Evolutionary conservation across 768 basidiomycete genomes (phyloP), one percentile per base, ranked within the genome.

Genomic region (Cystofilobasidium ferigula): DNA sequence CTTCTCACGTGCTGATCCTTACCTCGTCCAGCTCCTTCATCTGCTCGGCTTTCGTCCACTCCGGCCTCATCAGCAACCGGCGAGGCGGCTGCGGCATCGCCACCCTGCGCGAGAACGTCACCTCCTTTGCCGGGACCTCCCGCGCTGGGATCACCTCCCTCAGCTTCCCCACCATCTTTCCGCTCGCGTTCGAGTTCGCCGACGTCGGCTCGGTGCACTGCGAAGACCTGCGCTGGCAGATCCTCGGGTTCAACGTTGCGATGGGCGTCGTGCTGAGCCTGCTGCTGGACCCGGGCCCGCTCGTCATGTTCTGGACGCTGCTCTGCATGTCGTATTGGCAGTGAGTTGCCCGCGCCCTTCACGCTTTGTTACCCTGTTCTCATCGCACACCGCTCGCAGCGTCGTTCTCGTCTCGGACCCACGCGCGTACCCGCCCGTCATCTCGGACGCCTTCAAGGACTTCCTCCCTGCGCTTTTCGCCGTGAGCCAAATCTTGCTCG

Each of bases 391-490:
- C 20, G 3, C 4, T 9, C 7, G 18, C 28, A 54, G 51, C 70
- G 79, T 89, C 62, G 78, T 82, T 0, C 81, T 92, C 45, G 89
- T 89, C 71, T 86, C 86, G 12, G 85, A 90, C 71, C 86, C 86
- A 8, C 81, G 77, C 54, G 79, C 78, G 1, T 79, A 79, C 8
- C 86, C 87, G 40, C 88, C 90, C 7, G 80, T 81, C 32, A 75
- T 91, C 63, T 83, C 86, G 63, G 77, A 79, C n/a, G 87, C 83
- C 8, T 89, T 92, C 69, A 82, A 81, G 35, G 81, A 82, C 7
- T 92, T 92, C 77, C 79, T 92, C 12, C 89, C 89, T 0, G 75
- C 82, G 0, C 78, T 92, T 26, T 91, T 89, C 71, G 82, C 89
- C 62, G 87, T 81, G 86, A 28, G 74, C 56, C 58, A 24, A 53